Evolutionary conservation across 148 eudicot species (phyloP).

Genomic region (Rhododendron henanense): DNA sequence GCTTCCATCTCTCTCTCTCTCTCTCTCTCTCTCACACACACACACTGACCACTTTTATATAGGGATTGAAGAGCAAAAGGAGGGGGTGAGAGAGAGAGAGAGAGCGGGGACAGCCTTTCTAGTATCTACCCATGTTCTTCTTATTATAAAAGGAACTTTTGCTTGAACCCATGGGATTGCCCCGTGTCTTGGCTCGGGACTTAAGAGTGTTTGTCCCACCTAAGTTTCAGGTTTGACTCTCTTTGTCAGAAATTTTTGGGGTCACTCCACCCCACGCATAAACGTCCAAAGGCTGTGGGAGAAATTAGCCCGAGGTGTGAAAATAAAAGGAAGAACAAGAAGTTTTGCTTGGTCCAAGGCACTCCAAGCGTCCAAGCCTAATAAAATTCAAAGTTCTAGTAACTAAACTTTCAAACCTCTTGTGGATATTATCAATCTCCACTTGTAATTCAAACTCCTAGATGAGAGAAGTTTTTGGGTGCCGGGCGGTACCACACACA

Average conservation of each 20-base stretch:
- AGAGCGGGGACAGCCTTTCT: not conserved
- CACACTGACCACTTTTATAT: not conserved
- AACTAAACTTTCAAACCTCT: not conserved
- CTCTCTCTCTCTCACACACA: not conserved
- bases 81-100: not conserved
- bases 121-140: not conserved
- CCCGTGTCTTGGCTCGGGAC: too few relatives aligned
- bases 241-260: too few relatives aligned
- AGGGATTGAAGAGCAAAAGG: not conserved
- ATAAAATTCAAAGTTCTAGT: not conserved
- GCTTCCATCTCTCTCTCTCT: conserved; percentile 23
- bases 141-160: not conserved
- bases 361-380: not conserved
- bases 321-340: too few relatives aligned
- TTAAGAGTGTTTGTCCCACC: too few relatives aligned
- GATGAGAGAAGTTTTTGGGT: not conserved
- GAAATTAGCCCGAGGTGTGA: too few relatives aligned
- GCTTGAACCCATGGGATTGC: not conserved
- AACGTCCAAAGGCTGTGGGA: not conserved
- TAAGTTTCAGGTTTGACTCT: too few relatives aligned
- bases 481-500: too few relatives aligned
- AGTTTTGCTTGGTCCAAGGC: conserved; percentile 4
- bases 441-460: not conserved
- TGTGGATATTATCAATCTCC: not conserved
- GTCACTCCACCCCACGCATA: not conserved